A percentile compares a stretch with the other conserved stretches of the same genome.
Conservation (phyloP, 148 eudicot species). For the Drosera capensis region DNA sequence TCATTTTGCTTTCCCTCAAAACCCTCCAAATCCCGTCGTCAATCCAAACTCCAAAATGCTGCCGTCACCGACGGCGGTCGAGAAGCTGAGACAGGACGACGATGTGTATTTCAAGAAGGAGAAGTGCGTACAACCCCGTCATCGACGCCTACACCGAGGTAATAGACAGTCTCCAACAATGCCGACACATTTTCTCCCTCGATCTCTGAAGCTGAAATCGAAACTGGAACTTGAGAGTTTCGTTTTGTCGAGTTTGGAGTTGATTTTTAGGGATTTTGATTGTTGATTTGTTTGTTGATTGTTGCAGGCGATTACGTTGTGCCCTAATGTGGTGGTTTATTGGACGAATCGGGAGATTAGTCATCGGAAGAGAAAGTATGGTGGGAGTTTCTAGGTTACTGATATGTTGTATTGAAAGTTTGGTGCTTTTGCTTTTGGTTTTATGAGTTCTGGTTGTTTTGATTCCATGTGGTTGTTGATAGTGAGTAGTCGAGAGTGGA, state of each 20-base stretch:
- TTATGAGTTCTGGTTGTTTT: neutral
- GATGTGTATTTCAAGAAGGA: slow-evolving; percentile 45
- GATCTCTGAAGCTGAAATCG: too few species aligned
- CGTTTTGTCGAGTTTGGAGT: neutral
- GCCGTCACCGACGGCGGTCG: slow-evolving; percentile 36
- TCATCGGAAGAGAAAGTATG: slow-evolving; percentile 59
- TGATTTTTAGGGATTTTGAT: neutral
- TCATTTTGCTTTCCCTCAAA: too few species aligned
- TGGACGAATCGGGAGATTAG: slow-evolving; percentile 86
- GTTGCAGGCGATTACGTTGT: slow-evolving; percentile 54
- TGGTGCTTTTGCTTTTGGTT: neutral
- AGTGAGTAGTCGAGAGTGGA: slow-evolving; percentile 71
- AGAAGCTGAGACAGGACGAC: slow-evolving; percentile 44
- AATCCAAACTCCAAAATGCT: neutral
- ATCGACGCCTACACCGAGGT: slow-evolving; percentile 88
- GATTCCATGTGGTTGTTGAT: neutral
- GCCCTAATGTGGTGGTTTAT: slow-evolving; percentile 66
- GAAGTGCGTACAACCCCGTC: slow-evolving; percentile 57
- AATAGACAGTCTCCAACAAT: neutral
- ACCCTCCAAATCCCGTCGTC: too few species aligned
- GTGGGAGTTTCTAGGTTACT: too few species aligned
- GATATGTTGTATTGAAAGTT: too few species aligned
- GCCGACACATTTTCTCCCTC: neutral
- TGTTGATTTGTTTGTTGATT: neutral
- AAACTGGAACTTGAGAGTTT: too few species aligned